Conservation (phyloP, 176 grass and related monocot genomes). For the barley (Hordeum vulgare) region DNA sequence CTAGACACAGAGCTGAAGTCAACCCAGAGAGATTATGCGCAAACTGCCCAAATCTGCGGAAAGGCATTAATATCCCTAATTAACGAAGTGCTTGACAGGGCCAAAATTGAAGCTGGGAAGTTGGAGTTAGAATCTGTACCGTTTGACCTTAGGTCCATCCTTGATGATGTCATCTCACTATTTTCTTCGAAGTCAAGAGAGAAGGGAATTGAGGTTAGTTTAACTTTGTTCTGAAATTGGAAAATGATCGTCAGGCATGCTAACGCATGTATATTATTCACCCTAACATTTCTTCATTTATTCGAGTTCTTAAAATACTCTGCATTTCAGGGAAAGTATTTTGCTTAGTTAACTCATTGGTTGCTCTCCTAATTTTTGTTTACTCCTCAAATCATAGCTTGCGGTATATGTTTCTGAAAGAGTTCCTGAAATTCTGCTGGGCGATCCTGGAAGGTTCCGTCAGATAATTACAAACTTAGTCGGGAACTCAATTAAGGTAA, state of each 20-base stretch:
- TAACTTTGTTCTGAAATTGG: not conserved
- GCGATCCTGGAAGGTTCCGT: constrained; percentile 92
- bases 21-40: constrained; percentile 84
- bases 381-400: constrained; percentile 51
- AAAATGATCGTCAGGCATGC: not conserved
- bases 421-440: constrained; percentile 87
- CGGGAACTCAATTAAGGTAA: constrained; percentile 95
- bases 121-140: constrained; percentile 76
- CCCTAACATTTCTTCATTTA: not conserved
- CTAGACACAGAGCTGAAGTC: constrained; percentile 70
- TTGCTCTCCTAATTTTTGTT: constrained; percentile 26
- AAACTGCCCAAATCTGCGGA: constrained; percentile 92
- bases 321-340: constrained; percentile 5
- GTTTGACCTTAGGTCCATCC: constrained; percentile 78
- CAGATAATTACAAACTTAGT: constrained; percentile 99
- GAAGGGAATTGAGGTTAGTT: constrained; percentile 79
- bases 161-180: constrained; percentile 86
- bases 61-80: constrained; percentile 88
- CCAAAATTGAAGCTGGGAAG: constrained; percentile 91
- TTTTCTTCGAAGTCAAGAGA: constrained; percentile 82
- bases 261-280: constrained; percentile 11
- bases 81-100: constrained; percentile 95
- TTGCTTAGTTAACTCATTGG: constrained; percentile 16
- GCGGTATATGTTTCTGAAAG: constrained; percentile 91
- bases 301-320: not conserved